A percentile compares a stretch with the other conserved stretches of the same genome.
phyloP scores from a whole-genome alignment of 352 stramenopile genomes.

The Phytophthora brassicae region DNA sequence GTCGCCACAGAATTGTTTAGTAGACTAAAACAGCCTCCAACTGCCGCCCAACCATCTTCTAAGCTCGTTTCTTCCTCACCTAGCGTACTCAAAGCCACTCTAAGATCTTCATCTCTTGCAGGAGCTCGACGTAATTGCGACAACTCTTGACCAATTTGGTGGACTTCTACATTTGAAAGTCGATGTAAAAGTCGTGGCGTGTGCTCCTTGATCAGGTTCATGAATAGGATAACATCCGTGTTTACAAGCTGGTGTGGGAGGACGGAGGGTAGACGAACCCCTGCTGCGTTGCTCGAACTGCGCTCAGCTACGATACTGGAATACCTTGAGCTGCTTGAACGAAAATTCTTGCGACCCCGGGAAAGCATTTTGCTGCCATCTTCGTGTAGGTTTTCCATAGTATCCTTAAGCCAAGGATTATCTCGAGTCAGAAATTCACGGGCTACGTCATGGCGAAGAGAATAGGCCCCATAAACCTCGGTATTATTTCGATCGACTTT shows the following conservation, averaged over 20 bases:
- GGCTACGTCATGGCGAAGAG: neutral
- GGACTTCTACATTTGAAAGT: neutral
- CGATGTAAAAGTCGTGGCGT: neutral
- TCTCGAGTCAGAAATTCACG: neutral
- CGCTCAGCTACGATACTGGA: neutral
- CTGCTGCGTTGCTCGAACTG: neutral
- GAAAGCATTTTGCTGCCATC: neutral
- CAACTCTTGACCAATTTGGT: neutral
- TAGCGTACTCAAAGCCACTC: neutral
- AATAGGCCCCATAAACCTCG: neutral
- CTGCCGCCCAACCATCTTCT: neutral
- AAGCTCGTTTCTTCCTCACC: neutral
- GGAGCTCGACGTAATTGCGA: neutral
- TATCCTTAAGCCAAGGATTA: neutral
- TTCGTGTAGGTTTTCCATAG: neutral
- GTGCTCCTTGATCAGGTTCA: neutral
- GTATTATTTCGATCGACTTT: neutral
- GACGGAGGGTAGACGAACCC: neutral
- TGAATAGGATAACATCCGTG: neutral
- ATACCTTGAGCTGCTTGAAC: neutral
- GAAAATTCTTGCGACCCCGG: neutral
- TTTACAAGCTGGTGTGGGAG: neutral
- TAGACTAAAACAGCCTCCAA: neutral
- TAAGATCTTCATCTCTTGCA: neutral
- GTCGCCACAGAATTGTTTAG: slow-evolving; percentile 1